Evolutionary conservation across 331 rosid genomes (phyloP), one percentile per base, ranked within the genome.

Genomic region (Acacia concinna): DNA sequence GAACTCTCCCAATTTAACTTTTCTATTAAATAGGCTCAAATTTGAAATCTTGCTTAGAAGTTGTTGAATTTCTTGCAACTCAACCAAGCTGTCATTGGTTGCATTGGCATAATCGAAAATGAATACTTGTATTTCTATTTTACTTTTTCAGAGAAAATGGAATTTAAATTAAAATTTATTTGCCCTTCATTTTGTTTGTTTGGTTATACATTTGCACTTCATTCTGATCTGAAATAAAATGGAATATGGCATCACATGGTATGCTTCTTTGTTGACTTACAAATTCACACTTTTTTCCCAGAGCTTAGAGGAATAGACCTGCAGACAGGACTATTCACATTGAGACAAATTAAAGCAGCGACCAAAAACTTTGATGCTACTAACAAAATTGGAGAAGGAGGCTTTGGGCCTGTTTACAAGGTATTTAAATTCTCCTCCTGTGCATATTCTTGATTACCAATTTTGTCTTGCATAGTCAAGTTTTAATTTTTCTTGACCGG

Each of bases 301-400:
- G 98, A 92, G 82, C 91, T 95, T 75, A 87, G 87, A 81, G 96
- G 91, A 51, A 74, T 95, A 75, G 97, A 92, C 71, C 86, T 92
- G 84, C 97, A 89, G 81, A 95, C 93, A 6, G 98, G 97, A 81
- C 43, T 91, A 79, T 95, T 92, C 77, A 88, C 97, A 30, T 81
- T 95, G 69, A 81, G 87, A 74, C 98, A 95, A 84, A 92, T 95
- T 43, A 95, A 89, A 90, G 83, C 87, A 67, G 97, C 97, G 35
- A 95, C 98, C 4, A 77, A 84, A 76, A 91, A 92, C 90, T 95
- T 95, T 11, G 94, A 92, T 80, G 88, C 86, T 18, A 83, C 80
- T 47, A 81, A 91, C 83, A 95, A 95, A 87, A 84, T 95, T 59
- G 98, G 98, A 1, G 98, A 95, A 86, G 98, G 98, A 8, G 98